Evolutionary conservation across 2,329 filamentous ascomycete species (phyloP).

Genomic region (Trichoderma gracile): DNA sequence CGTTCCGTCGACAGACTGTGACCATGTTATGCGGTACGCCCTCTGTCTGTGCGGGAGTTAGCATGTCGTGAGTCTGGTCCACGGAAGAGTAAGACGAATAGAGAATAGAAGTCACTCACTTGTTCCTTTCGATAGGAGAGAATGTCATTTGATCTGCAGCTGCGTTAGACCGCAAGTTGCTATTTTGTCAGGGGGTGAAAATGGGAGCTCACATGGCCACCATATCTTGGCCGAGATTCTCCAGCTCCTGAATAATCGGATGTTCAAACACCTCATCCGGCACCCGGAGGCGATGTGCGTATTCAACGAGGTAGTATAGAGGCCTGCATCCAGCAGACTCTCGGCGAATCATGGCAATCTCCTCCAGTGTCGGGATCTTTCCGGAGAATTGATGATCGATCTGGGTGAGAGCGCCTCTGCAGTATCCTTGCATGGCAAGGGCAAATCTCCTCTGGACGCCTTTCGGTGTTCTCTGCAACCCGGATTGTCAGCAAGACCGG

Average conservation of each 20-base stretch:
- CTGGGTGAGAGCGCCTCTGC: conserved; percentile 28
- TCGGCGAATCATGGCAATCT: conserved; percentile 29
- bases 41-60: conserved; percentile 19
- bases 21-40: conserved; percentile 31
- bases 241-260: conserved; percentile 29
- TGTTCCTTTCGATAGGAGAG: conserved; percentile 32
- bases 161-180: background rate
- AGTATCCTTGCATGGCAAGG: conserved; percentile 29
- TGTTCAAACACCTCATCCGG: conserved; percentile 31
- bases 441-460: conserved; percentile 29
- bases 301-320: conserved; percentile 32
- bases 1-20: conserved; percentile 27
- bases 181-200: background rate
- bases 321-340: conserved; percentile 29
- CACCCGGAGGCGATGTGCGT: conserved; percentile 28
- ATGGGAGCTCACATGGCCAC: conserved; percentile 29
- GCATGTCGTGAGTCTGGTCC: background rate
- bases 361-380: conserved; percentile 28
- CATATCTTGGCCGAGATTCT: conserved; percentile 31
- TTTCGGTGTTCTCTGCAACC: conserved; percentile 10
- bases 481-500: background rate
- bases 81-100: too few species aligned
- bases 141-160: conserved; percentile 30
- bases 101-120: conserved; percentile 3
- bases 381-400: conserved; percentile 24